phyloP scores from a whole-genome alignment of 2,329 filamentous ascomycete genomes.

The Aspergillus sp. region DNA sequence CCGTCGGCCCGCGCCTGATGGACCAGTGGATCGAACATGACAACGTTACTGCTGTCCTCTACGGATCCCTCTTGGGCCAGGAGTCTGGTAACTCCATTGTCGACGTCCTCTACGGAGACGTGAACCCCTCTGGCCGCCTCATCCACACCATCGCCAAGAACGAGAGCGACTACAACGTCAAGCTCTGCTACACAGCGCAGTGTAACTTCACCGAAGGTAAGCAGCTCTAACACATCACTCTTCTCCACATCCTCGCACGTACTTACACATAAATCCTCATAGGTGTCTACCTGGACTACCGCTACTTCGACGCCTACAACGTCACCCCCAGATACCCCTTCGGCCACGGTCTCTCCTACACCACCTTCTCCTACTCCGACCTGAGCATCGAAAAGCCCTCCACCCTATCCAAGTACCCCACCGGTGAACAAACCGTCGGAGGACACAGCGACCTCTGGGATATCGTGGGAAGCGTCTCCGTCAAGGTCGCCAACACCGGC shows the following conservation, averaged over 20 bases:
- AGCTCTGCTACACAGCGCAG: conserved; percentile 5
- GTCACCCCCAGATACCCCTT: conserved; percentile 40
- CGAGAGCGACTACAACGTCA: conserved; percentile 55
- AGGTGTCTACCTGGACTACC: conserved; percentile 56
- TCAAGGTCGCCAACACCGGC: conserved; percentile 56
- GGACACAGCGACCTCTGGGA: conserved; percentile 59
- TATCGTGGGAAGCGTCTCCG: conserved; percentile 50
- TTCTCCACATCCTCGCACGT: background rate
- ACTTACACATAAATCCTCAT: background rate
- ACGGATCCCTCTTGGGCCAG: conserved; percentile 64
- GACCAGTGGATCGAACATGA: conserved; percentile 59
- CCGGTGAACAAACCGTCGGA: conserved; percentile 34
- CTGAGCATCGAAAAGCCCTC: conserved; percentile 10
- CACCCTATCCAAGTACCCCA: conserved; percentile 5
- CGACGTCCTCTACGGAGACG: conserved; percentile 58
- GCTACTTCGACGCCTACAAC: conserved; percentile 49
- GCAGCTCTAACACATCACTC: background rate
- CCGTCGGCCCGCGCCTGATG: conserved; percentile 61
- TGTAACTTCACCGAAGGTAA: conserved; percentile 11
- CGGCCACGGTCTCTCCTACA: conserved; percentile 36
- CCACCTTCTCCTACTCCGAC: conserved; percentile 25
- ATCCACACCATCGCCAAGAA: conserved; percentile 62
- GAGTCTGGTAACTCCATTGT: conserved; percentile 59
- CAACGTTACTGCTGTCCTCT: conserved; percentile 65
- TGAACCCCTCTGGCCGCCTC: conserved; percentile 15